phyloP scores from a whole-genome alignment of 2,329 filamentous ascomycete genomes.

The Claviceps purpurea region DNA sequence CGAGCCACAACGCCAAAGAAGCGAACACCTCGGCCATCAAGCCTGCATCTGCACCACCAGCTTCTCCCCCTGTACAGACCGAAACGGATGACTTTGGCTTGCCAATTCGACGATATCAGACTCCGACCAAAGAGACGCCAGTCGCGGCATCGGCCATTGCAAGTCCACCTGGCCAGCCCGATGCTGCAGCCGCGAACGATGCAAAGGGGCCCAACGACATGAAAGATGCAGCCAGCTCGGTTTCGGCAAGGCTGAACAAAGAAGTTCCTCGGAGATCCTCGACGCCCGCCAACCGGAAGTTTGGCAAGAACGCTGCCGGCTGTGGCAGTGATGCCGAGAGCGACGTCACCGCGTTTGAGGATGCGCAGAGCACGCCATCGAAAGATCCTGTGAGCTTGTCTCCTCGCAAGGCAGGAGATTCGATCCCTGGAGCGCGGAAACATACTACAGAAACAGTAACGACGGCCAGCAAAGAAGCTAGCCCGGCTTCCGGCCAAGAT shows the following conservation, averaged over 20 bases:
- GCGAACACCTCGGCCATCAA: conserved; percentile 8
- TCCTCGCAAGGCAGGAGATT: background rate
- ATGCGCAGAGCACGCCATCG: conserved; percentile 19
- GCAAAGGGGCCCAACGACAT: background rate
- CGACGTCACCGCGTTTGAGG: conserved; percentile 24
- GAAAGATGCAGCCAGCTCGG: background rate
- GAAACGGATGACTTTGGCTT: conserved; percentile 62
- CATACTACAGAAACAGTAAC: background rate
- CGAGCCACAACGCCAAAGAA: conserved; percentile 13
- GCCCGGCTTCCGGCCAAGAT: background rate
- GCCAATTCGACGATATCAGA: conserved; percentile 40
- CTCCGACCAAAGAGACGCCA: conserved; percentile 14
- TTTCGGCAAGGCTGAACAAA: background rate
- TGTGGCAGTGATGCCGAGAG: conserved; percentile 16
- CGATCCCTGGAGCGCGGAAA: background rate
- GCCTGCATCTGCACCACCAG: conserved; percentile 8
- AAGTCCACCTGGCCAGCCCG: background rate
- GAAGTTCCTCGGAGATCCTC: background rate
- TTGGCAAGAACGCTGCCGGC: conserved; percentile 1
- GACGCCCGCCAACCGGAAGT: background rate
- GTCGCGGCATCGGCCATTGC: conserved; percentile 7
- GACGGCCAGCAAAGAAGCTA: background rate
- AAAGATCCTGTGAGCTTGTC: background rate
- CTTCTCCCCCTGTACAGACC: conserved; percentile 11
- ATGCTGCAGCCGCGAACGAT: background rate